Evolutionary conservation across 2,329 filamentous ascomycete species (phyloP), one percentile per base, ranked within the genome.

Genomic region (Penicillium fuscoglaucum): DNA sequence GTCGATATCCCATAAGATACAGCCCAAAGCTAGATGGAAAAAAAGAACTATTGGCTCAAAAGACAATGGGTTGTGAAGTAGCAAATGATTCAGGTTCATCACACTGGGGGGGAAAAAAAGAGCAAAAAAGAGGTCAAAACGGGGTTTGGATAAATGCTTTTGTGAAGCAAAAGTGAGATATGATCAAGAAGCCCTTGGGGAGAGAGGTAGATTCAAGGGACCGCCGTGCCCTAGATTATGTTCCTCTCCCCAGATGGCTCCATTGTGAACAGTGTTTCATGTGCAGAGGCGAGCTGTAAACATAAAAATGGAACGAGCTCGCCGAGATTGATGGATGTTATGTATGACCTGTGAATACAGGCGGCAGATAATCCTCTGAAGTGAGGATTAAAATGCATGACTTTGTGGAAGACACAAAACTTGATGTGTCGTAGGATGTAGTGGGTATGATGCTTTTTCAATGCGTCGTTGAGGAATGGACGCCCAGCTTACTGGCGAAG

Each of bases 1-100:
- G 44, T 63, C 41, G 39, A 60, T 44, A 61, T 61, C 61, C 57
- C 60, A 62, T 60, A 55, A 58, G 57, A 61, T 59, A 63, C 55
- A 65, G 51, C 45, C 58, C 56, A 58, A 37, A 51, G 33, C 33
- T 33, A 31, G 40, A 44, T 9, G 35, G 31, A 28, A 50, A 45
- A 24, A 24, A 48, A 24, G n/a, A 48, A 21, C 29, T 48, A 28
- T 33, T 55, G 51, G 47, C 54, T 52, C 31, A 40, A 43, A 26
- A 47, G 52, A 59, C 44, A 51, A 57, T 48, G 50, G 17, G 41
- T 19, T 35, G 31, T 37, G 31, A 6, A 54, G 37, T 45, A 31
- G 49, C 33, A 40, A 29, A 53, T 48, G 43, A 41, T 28, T 55
- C 33, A 28, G 17, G 35, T 39, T 57, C 49, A 26, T 53, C 29